phyloP scores from a whole-genome alignment of 441 rosid species.

The Adansonia gregorii region DNA sequence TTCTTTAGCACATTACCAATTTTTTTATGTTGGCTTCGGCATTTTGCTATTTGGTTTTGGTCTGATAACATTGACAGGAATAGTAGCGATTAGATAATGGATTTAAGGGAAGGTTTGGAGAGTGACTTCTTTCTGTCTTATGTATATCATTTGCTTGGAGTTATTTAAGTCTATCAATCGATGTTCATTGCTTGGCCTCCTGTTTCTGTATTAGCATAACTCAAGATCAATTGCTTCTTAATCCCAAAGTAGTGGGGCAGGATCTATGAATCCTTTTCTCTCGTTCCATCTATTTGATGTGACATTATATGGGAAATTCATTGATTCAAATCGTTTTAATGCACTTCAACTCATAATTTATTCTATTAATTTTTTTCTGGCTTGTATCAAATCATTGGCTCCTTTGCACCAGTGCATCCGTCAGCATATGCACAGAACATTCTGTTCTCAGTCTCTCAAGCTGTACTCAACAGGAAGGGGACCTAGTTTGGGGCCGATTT shows the following conservation, averaged over 20 bases:
- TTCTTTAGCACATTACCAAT: background rate
- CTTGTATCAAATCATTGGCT: background rate
- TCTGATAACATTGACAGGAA: constrained; percentile 5
- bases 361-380: background rate
- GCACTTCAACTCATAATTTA: background rate
- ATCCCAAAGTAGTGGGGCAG: background rate
- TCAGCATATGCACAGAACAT: background rate
- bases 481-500: background rate
- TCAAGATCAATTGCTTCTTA: background rate
- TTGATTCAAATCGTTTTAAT: too few species aligned
- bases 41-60: constrained; percentile 13
- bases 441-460: background rate
- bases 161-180: background rate
- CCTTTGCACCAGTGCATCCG: background rate
- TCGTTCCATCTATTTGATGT: background rate
- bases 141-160: background rate
- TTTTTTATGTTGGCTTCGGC: background rate
- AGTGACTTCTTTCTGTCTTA: background rate
- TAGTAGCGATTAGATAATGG: background rate
- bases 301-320: background rate
- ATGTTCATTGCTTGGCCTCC: background rate
- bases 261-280: background rate
- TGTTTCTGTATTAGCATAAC: background rate
- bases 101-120: background rate
- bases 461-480: background rate